Percentiles rank a stretch among this genome's conserved stretches.
These are phyloP conservation scores for Chaetomidium leptoderma DNA, from an alignment of 495 filamentous ascomycete genomes.

Conservation along the genomic window DNA sequence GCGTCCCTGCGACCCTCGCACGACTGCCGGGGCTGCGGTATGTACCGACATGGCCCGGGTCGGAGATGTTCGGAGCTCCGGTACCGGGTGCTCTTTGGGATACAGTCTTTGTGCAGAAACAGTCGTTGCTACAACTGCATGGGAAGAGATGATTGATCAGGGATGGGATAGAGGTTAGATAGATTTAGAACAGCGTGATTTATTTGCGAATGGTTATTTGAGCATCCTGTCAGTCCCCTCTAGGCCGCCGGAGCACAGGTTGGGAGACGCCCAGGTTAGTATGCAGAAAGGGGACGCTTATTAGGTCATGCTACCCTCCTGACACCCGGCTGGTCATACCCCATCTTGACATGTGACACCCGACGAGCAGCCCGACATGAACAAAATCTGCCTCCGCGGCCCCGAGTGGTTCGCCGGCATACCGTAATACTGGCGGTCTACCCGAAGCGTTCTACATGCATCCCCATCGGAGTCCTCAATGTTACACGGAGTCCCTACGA, in stretches of 20 bases:
- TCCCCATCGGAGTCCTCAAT: slow-evolving; percentile 7
- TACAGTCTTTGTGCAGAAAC: background rate
- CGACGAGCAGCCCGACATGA: background rate
- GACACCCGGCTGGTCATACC: too few species aligned
- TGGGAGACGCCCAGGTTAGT: too few species aligned
- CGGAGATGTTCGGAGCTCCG: background rate
- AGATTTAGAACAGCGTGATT: slow-evolving; percentile 12
- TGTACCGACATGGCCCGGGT: too few species aligned
- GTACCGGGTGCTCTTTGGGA: too few species aligned
- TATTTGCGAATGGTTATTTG: background rate
- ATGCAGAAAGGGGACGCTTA: too few species aligned
- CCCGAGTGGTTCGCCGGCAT: background rate
- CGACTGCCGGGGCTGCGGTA: too few species aligned
- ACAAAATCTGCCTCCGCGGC: background rate
- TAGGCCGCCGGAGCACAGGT: too few species aligned
- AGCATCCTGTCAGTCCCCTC: background rate
- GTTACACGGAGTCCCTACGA: background rate
- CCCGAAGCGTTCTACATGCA: background rate
- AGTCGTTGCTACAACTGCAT: background rate
- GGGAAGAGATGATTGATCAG: background rate
- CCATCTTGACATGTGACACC: too few species aligned
- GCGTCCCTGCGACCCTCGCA: background rate
- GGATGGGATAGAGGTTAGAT: slow-evolving; percentile 9
- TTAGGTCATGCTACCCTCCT: too few species aligned
- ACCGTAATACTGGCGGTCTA: background rate